Evolutionary conservation across 331 rosid genomes (phyloP), one percentile per base, ranked within the genome.

Genomic region (Stylosanthes scabra): DNA sequence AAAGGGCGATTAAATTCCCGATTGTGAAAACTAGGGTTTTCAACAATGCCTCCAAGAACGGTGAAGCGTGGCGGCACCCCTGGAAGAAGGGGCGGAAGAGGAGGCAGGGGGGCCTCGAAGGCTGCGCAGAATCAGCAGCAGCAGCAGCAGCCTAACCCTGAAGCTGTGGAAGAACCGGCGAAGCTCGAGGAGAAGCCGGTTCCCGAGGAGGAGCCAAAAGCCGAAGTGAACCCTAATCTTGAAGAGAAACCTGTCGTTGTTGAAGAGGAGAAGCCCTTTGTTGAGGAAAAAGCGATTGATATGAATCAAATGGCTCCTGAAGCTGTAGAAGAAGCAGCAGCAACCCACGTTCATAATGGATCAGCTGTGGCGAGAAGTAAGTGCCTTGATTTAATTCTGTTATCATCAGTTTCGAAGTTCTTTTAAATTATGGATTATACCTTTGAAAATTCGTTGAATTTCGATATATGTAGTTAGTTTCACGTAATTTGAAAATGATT

Each of bases 1-100:
- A 42, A 9, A 42, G 47, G 5, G 55, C 27, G 0, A n/a, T 66
- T 42, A 51, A 52, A n/a, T 11, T 56, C 11, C 39, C 37, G 20
- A 13, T 20, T 46, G 34, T 6, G 49, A 42, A 60, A 25, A 57
- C 37, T 62, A 74, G 72, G 80, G 63, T 62, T 74, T 60, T 57
- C 73, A 49, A 57, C 68, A 65, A 95, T 91, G 99, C 97, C 97
- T 68, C 97, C 97, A 1, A 83, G 89, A 58, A 75, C 86, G 86
- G 89, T 86, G 74, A 91, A 91, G 86, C 79, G 97, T 80, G 97
- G 97, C 3, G 80, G 76, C 39, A 89, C 76, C 0, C 42, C 88
- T 31, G 80, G 82, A 9, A 88, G 78, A 88, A 86, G 92, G 81
- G 86, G 89, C 4, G 81, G 83, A 10, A 83, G 96, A 74, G 78